These are phyloP conservation scores for Coemansia sp. DNA, from an alignment of 192 early-diverging fungal species.

Conservation along the genomic window DNA sequence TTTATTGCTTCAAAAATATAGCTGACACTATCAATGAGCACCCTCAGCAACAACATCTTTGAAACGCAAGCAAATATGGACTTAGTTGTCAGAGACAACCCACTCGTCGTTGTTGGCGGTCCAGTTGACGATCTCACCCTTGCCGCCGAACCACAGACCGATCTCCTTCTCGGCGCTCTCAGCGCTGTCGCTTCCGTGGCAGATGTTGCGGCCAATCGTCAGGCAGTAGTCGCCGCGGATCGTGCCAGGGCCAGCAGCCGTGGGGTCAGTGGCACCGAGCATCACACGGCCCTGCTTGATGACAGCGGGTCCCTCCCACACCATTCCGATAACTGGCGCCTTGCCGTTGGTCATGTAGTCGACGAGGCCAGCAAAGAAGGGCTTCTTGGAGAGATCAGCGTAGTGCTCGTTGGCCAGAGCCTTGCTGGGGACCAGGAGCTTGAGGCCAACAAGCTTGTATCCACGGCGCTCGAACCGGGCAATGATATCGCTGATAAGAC, in stretches of 20 bases:
- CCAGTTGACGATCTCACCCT: conserved; percentile 66
- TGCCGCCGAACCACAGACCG: conserved; percentile 70
- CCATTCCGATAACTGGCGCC: conserved; percentile 79
- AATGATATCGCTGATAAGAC: conserved; percentile 85
- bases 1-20: background rate
- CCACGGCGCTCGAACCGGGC: conserved; percentile 84
- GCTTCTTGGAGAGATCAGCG: conserved; percentile 77
- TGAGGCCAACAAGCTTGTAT: conserved; percentile 88
- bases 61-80: background rate
- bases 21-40: background rate
- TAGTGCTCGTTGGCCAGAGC: conserved; percentile 84
- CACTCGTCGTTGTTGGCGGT: conserved; percentile 65
- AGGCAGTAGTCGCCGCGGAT: conserved; percentile 87
- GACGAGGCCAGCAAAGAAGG: conserved; percentile 88
- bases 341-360: conserved; percentile 90
- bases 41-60: background rate
- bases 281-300: conserved; percentile 85
- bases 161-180: conserved; percentile 85
- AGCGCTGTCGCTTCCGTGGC: conserved; percentile 86
- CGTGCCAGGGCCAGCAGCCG: conserved; percentile 81
- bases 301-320: conserved; percentile 87
- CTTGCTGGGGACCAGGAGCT: conserved; percentile 66
- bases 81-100: conserved; percentile 70
- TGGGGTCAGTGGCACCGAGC: conserved; percentile 92
- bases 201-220: conserved; percentile 78